Evolutionary conservation across 1,284 basidiomycete species (phyloP).

Genomic region (Trichosporon sp.): DNA sequence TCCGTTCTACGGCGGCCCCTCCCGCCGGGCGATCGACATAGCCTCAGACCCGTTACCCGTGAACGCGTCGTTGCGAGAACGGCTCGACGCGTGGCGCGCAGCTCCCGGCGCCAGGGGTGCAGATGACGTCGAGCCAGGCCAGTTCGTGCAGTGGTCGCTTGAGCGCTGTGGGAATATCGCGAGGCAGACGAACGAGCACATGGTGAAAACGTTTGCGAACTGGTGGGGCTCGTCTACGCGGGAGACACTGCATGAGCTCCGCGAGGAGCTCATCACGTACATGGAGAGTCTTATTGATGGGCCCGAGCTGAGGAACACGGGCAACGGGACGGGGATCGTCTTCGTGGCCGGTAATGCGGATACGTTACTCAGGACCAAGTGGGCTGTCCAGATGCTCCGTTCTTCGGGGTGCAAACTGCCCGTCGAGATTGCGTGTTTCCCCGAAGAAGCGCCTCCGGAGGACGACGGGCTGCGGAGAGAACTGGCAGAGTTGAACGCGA

Average conservation of each 20-base stretch:
- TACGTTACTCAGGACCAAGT: slow-evolving; percentile 48
- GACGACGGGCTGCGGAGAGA: slow-evolving; percentile 41
- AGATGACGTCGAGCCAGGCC: slow-evolving; percentile 43
- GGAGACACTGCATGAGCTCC: slow-evolving; percentile 31
- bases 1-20: slow-evolving; percentile 15
- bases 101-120: slow-evolving; percentile 47
- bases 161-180: slow-evolving; percentile 40
- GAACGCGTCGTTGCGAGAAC: slow-evolving; percentile 41
- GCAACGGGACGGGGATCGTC: slow-evolving; percentile 48
- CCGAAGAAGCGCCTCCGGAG: slow-evolving; percentile 42
- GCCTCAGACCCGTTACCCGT: slow-evolving; percentile 45
- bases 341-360: slow-evolving; percentile 53
- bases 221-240: slow-evolving; percentile 45
- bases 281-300: slow-evolving; percentile 31
- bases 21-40: slow-evolving; percentile 36
- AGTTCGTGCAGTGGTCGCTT: slow-evolving; percentile 45
- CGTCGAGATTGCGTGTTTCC: slow-evolving; percentile 48
- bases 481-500: slow-evolving; percentile 42
- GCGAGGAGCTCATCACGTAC: slow-evolving; percentile 42
- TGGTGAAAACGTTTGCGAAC: slow-evolving; percentile 40
- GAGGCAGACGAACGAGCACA: slow-evolving; percentile 45
- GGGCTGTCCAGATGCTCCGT: slow-evolving; percentile 47
- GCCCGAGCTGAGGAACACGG: slow-evolving; percentile 20
- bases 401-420: slow-evolving; percentile 42
- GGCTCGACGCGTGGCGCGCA: slow-evolving; percentile 47